These are phyloP conservation scores for Hamamelis virginiana DNA, from an alignment of 164 flowering plant species.

Conservation along the genomic window DNA sequence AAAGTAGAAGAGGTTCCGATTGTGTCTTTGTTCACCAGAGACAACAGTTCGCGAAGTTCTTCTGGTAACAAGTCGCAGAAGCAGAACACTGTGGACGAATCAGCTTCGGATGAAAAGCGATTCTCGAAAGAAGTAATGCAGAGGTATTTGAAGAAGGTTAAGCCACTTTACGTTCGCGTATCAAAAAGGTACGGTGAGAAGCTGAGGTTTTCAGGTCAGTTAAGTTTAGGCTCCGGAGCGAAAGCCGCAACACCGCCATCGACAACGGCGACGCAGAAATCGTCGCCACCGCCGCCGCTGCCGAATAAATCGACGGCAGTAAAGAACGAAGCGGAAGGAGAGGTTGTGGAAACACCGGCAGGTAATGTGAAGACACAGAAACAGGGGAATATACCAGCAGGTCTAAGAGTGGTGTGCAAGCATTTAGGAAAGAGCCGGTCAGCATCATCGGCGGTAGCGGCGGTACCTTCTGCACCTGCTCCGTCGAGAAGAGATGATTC, in stretches of 20 bases:
- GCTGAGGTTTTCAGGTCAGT: slow-evolving; percentile 43
- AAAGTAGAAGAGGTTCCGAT: slow-evolving; percentile 78
- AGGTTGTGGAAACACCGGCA: slow-evolving; percentile 3
- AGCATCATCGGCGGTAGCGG: slow-evolving; percentile 52
- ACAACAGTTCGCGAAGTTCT: slow-evolving; percentile 39
- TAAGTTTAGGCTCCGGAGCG: slow-evolving; percentile 18
- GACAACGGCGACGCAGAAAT: slow-evolving; percentile 9
- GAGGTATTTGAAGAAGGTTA: slow-evolving; percentile 75
- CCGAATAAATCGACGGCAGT: slow-evolving; percentile 9
- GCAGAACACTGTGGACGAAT: slow-evolving; percentile 24
- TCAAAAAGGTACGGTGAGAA: slow-evolving; percentile 60
- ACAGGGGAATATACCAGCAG: slow-evolving; percentile 45
- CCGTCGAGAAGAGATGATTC: slow-evolving; percentile 64
- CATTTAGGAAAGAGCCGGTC: slow-evolving; percentile 80
- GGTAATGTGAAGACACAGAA: slow-evolving; percentile 25
- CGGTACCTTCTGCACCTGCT: slow-evolving; percentile 23
- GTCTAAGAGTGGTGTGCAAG: slow-evolving; percentile 64
- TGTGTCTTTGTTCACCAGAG: slow-evolving; percentile 61
- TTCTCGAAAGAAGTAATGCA: slow-evolving; percentile 56
- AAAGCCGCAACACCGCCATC: slow-evolving; percentile 6
- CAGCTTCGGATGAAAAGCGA: slow-evolving; percentile 33
- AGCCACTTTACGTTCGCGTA: slow-evolving; percentile 71
- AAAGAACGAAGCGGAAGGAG: slow-evolving; percentile 11
- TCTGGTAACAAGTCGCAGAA: slow-evolving; percentile 22
- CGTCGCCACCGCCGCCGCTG: background rate